Base-by-base conservation (phyloP, 2,329 filamentous ascomycete species). In the Aspergillus sp. region DNA sequence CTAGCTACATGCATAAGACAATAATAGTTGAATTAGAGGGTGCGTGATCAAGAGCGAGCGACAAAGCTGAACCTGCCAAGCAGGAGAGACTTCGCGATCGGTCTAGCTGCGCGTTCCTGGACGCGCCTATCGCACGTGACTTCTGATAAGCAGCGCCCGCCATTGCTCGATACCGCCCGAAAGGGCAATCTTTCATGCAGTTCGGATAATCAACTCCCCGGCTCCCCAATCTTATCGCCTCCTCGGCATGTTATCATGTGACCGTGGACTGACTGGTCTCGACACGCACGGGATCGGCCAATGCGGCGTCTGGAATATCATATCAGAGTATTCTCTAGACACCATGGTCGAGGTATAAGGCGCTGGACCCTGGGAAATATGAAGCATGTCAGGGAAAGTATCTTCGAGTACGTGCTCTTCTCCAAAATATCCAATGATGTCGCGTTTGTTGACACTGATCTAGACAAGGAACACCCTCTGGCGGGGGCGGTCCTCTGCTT, bases 401-500 rank as follows among this genome's bases (percentile, higher is more conserved):
- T 56, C 53, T 50, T 61, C 57, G 49, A 62, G 67, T 70, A 47
- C 57, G 65, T 62, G 12, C 19, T 27, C 19, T 39, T 3, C 26
- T 28, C 34, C 5, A 28, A 27, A 4, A 7, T 5, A 8, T 8
- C 19, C 27, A 26, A 8, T 19, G 36, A 9, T 7, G 9, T 32
- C 9, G 34, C n/a, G 39, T 27, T 48, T 39, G 41, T 59, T 65
- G 47, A 62, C 41, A 44, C 45, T 27, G 39, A 29, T 45, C 19
- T 45, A 68, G 80, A 83, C 67, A 72, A 77, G 49, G 75, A 82
- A 42, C 73, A 75, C 52, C 84, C 86, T 44, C 78, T 90, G 56
- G 73, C 74, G 52, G 85, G 85, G 57, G 78, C 88, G 45, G 79
- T 93, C 51, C 76, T 95, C 56, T 95, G 89, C 75, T 94, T 88